A percentile compares a stretch with the other conserved stretches of the same genome.
Evolutionary conservation across 768 basidiomycete genomes (phyloP).

Genomic region (Chalciporus pseudorubinellus): DNA sequence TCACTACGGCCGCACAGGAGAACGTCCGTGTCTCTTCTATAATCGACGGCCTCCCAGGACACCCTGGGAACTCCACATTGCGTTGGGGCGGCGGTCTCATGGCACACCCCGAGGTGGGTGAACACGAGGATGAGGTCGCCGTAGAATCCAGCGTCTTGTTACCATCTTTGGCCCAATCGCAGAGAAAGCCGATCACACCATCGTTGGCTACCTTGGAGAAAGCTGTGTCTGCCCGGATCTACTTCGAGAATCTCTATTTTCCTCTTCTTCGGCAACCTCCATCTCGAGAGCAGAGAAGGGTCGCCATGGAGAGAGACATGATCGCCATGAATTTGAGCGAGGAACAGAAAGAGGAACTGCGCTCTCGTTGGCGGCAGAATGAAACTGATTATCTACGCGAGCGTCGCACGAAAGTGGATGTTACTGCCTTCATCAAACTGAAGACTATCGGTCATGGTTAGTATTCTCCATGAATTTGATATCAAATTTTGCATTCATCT

Average conservation of each 20-base stretch:
- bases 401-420: constrained; percentile 76
- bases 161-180: constrained; percentile 36
- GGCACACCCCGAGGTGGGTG: constrained; percentile 65
- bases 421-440: constrained; percentile 81
- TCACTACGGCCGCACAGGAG: constrained; percentile 75
- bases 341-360: constrained; percentile 65
- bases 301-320: constrained; percentile 90
- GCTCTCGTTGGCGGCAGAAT: constrained; percentile 78
- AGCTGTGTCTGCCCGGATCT: constrained; percentile 88
- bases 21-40: constrained; percentile 50
- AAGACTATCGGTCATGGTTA: constrained; percentile 94
- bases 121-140: constrained; percentile 47
- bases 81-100: constrained; percentile 59
- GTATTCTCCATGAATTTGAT: constrained; percentile 28
- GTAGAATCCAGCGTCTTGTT: constrained; percentile 20
- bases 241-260: constrained; percentile 90
- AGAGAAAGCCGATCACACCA: constrained; percentile 67
- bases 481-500: constrained; percentile 23
- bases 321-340: constrained; percentile 65
- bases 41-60: constrained; percentile 48
- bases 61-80: constrained; percentile 58
- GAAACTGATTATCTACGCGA: constrained; percentile 91
- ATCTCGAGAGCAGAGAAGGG: constrained; percentile 79
- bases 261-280: constrained; percentile 80
- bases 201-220: constrained; percentile 91